A percentile compares a stretch with the other conserved stretches of the same genome.
These are phyloP conservation scores for Aureobasidium sp. DNA, from an alignment of 2,329 filamentous ascomycete genomes.

Conservation along the genomic window DNA sequence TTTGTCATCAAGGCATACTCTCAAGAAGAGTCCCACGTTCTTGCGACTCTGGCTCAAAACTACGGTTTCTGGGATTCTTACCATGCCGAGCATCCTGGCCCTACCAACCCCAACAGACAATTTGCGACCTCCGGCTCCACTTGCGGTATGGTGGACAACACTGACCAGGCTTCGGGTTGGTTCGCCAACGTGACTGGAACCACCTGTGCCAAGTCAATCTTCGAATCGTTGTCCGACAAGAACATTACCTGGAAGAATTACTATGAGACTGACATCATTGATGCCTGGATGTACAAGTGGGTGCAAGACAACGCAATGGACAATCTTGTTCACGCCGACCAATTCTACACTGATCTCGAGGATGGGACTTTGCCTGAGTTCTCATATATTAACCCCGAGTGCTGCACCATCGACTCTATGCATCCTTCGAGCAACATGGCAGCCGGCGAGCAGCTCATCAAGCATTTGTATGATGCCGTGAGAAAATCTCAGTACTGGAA, in stretches of 20 bases:
- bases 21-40: slow-evolving; percentile 30
- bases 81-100: slow-evolving; percentile 34
- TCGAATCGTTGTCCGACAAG: slow-evolving; percentile 32
- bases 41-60: slow-evolving; percentile 32
- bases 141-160: slow-evolving; percentile 31
- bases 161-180: slow-evolving; percentile 26
- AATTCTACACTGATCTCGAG: slow-evolving; percentile 24
- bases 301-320: slow-evolving; percentile 34
- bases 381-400: slow-evolving; percentile 26
- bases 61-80: slow-evolving; percentile 35
- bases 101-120: slow-evolving; percentile 36
- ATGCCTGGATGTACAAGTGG: slow-evolving; percentile 34
- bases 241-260: slow-evolving; percentile 37
- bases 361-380: slow-evolving; percentile 24
- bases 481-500: slow-evolving; percentile 36
- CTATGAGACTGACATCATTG: slow-evolving; percentile 34
- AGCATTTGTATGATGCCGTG: slow-evolving; percentile 38
- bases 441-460: slow-evolving; percentile 34
- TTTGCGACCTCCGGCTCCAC: slow-evolving; percentile 34
- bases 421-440: slow-evolving; percentile 35
- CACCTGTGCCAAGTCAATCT: slow-evolving; percentile 32
- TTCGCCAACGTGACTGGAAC: slow-evolving; percentile 31
- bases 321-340: slow-evolving; percentile 23
- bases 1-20: slow-evolving; percentile 35
- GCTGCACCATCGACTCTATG: slow-evolving; percentile 30